Evolutionary conservation across 306 rosid species (phyloP).

Genomic region (Calophaca sinica): DNA sequence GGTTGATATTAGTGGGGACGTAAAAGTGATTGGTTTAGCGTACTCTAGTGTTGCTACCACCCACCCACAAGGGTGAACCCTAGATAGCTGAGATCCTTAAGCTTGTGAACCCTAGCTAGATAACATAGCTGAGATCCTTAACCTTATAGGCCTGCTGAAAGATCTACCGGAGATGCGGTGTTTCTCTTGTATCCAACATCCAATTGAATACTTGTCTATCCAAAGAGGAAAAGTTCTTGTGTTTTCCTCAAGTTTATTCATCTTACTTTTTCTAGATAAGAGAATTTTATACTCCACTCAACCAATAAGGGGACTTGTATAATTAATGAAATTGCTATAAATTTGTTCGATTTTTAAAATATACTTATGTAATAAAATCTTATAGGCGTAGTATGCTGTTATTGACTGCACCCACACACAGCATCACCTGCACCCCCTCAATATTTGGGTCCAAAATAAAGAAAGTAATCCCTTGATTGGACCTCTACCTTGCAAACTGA

Average conservation of each 20-base stretch:
- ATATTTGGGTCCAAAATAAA: slow-evolving; percentile 5
- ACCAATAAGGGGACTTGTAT: not conserved
- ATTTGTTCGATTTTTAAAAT: too few species aligned
- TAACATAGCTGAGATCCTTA: slow-evolving; percentile 26
- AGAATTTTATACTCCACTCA: not conserved
- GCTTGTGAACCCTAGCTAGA: not conserved
- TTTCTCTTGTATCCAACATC: not conserved
- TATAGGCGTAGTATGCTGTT: not conserved
- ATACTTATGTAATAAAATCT: too few species aligned
- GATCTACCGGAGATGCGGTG: slow-evolving; percentile 38
- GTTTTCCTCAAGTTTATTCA: too few species aligned
- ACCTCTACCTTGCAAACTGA: slow-evolving; percentile 2
- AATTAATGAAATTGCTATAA: not conserved
- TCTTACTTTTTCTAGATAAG: not conserved
- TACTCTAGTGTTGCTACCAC: not conserved
- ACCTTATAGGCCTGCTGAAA: slow-evolving; percentile 37
- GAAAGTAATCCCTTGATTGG: slow-evolving; percentile 26
- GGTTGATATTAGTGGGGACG: not conserved
- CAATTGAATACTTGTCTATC: not conserved
- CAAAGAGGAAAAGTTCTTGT: not conserved
- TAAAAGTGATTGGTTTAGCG: slow-evolving; percentile 28
- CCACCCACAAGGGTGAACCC: not conserved
- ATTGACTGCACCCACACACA: not conserved
- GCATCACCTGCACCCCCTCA: slow-evolving; percentile 12
- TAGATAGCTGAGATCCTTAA: not conserved